Percentiles rank a stretch among this genome's conserved stretches.
Evolutionary conservation across 1,284 basidiomycete species (phyloP).

Genomic region (Abortiporus biennis): DNA sequence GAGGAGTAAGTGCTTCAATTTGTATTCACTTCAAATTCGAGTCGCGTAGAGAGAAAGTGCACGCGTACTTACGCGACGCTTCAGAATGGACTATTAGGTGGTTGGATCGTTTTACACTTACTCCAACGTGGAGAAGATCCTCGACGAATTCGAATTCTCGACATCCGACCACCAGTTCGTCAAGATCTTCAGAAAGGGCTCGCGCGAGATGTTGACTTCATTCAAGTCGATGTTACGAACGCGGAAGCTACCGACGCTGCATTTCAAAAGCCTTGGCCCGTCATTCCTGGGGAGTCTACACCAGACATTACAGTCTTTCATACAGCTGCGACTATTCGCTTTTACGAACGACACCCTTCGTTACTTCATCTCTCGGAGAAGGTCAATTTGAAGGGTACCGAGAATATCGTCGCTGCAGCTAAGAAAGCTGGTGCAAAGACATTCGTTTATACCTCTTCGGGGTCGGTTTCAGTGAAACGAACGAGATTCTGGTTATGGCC

Average conservation of each 20-base stretch:
- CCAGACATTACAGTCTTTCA: slow-evolving; percentile 60
- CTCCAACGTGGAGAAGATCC: slow-evolving; percentile 65
- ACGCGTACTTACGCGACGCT: neutral
- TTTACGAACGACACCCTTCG: slow-evolving; percentile 53
- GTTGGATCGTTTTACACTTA: slow-evolving; percentile 67
- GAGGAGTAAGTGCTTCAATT: slow-evolving; percentile 34
- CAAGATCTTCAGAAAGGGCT: slow-evolving; percentile 44
- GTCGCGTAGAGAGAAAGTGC: no score
- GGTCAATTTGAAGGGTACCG: slow-evolving; percentile 61
- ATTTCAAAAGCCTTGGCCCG: slow-evolving; percentile 63
- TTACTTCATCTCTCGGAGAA: slow-evolving; percentile 47
- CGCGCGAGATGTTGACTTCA: slow-evolving; percentile 46
- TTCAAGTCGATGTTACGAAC: slow-evolving; percentile 53
- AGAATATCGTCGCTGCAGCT: slow-evolving; percentile 51
- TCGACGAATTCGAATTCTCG: slow-evolving; percentile 56
- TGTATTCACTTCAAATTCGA: no score
- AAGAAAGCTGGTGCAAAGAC: slow-evolving; percentile 38
- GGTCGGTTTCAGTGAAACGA: slow-evolving; percentile 45
- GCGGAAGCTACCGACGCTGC: slow-evolving; percentile 45
- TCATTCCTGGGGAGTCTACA: no score
- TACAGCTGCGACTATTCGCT: slow-evolving; percentile 69
- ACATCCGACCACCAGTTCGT: slow-evolving; percentile 52
- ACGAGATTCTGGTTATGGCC: slow-evolving; percentile 63
- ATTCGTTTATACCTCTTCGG: slow-evolving; percentile 61
- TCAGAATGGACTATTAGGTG: slow-evolving; percentile 67